These are phyloP conservation scores for Oryza coarctata DNA, from an alignment of 176 grass and related monocot genomes.

Conservation along the genomic window DNA sequence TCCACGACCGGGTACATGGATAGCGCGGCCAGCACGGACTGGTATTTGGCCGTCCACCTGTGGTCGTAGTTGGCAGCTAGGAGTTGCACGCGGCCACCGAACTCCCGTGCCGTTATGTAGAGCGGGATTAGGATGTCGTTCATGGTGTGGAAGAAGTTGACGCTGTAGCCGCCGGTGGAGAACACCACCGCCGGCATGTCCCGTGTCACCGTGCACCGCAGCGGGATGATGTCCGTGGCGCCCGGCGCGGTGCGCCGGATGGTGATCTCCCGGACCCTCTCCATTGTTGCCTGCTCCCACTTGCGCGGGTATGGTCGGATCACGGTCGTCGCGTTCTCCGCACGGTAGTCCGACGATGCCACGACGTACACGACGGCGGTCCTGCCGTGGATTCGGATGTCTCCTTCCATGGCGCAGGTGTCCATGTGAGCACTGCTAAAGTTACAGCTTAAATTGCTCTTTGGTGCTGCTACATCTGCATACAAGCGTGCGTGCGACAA, in stretches of 20 bases:
- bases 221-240: background rate
- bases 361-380: conserved; percentile 46
- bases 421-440: conserved; percentile 34
- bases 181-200: conserved; percentile 61
- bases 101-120: conserved; percentile 50
- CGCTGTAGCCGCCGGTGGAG: conserved; percentile 48
- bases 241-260: background rate
- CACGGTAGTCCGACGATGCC: background rate
- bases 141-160: conserved; percentile 64
- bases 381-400: conserved; percentile 53
- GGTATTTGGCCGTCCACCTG: conserved; percentile 43
- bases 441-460: conserved; percentile 45
- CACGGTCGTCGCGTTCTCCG: conserved; percentile 21
- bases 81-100: conserved; percentile 45
- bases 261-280: conserved; percentile 38
- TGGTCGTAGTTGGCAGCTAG: conserved; percentile 34
- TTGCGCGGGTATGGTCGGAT: conserved; percentile 63
- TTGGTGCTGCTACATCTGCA: background rate
- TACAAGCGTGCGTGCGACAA: background rate
- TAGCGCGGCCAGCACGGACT: conserved; percentile 33
- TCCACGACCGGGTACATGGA: conserved; percentile 50
- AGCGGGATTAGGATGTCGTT: conserved; percentile 68
- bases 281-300: conserved; percentile 36
- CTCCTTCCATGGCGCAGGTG: conserved; percentile 59
- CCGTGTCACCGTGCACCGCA: conserved; percentile 37